Evolutionary conservation across 176 grass and related monocot species (phyloP), one percentile per base, ranked within the genome.

Genomic region (Aegilops sharonensis): DNA sequence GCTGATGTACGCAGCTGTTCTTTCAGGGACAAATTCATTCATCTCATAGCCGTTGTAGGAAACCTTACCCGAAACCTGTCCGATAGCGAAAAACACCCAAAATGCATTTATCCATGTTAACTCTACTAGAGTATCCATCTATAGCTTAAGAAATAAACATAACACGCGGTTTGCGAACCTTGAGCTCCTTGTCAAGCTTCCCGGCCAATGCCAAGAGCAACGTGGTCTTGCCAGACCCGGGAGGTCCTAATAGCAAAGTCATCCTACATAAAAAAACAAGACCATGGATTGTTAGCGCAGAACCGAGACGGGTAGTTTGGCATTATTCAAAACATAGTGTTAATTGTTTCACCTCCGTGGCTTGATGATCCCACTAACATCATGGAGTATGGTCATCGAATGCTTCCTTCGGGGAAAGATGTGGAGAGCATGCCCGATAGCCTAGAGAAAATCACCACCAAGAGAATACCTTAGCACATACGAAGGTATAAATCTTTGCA

Each of bases 1-100:
- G 84, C 95, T 93, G 70, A 98, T 95, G 85, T 98, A 98, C 14
- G 93, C 93, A 3, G 93, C 90, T 2, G 95, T 98, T 81, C 91
- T 91, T 21, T 98, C 52, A 1, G 95, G 93, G 5, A 98, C 93
- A 57, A 98, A 98, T 80, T 98, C 95, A 24, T 92, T 74, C 95
- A 98, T 90, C 64, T 42, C 80, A 31, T 95, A 87, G 29, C 95
- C 95, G 7, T 98, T 98, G 91, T 98, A 98, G 45, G 93, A 93
- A 2, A 98, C 91, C 77, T 85, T 87, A 64, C 95, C 95, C 0
- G 89, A 85, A 12, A 54, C 50, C 50, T 54, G 50, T 54, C 50
- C 15, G 17, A 54, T 18, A 54, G 50, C 15, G 5, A 17, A 54
- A 54, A 54, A 54, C 50, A 54, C 50, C 50, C 50, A 18, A 54